Evolutionary conservation across 768 basidiomycete species (phyloP).

Genomic region (Mrakia frigida): DNA sequence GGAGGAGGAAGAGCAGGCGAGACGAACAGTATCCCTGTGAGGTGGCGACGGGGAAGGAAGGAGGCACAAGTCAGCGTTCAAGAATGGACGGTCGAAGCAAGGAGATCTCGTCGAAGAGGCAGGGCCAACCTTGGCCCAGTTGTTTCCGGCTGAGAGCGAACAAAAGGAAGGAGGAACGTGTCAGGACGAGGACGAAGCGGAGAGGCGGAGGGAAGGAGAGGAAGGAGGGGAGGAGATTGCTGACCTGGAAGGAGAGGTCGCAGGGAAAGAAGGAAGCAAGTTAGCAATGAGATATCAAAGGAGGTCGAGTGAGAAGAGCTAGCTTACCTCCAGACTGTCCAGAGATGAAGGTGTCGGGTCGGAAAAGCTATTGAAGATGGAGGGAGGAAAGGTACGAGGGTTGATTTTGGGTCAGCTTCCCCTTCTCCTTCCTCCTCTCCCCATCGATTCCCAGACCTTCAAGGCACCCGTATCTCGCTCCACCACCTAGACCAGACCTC

Average conservation of each 20-base stretch:
- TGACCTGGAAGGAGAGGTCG: background rate
- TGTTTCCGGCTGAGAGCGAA: conserved; percentile 45
- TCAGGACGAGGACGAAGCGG: conserved; percentile 12
- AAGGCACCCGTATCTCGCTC: background rate
- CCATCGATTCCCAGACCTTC: background rate
- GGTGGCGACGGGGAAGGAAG: background rate
- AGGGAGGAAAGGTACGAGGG: background rate
- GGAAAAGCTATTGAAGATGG: conserved; percentile 53
- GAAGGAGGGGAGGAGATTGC: background rate
- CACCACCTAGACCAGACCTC: background rate
- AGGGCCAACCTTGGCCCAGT: conserved; percentile 32
- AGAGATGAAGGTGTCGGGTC: conserved; percentile 77
- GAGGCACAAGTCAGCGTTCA: background rate
- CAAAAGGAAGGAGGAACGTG: background rate
- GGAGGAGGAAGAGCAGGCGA: background rate
- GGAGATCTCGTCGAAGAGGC: conserved; percentile 61
- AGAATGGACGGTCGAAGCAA: background rate
- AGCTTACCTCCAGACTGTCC: conserved; percentile 40
- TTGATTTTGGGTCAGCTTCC: conserved; percentile 4
- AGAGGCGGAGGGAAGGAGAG: background rate
- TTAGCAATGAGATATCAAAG: background rate
- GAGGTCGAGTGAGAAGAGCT: background rate
- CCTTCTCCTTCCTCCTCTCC: background rate
- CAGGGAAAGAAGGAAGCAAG: background rate
- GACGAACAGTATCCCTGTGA: background rate